Base-by-base conservation (phyloP, 2,329 filamentous ascomycete species). In the Sporothrix euskadiensis region DNA sequence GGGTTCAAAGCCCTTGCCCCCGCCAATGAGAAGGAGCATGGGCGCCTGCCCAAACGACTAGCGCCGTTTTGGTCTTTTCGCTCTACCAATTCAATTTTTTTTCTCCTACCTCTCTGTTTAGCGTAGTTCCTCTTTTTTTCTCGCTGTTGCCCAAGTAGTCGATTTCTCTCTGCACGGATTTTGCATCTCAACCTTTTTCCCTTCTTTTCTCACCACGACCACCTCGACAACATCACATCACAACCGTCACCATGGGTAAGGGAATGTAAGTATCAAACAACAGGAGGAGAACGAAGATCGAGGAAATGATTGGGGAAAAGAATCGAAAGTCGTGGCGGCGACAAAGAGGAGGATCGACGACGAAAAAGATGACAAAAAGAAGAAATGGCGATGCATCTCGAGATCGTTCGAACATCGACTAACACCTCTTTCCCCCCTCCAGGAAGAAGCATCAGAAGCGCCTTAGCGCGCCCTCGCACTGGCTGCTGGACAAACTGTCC, bases 391-490 rank as follows among this genome's bases (percentile, higher is more conserved):
- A 32, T 8, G 14, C 59, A 54, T 19, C n/a, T 26, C 44, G 10
- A 22, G 30, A 65, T 59, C 16, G 26, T 16, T 30, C 8, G 68
- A 47, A 49, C 47, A 65, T 65, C 39, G n/a, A 54, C 72, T 72
- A 65, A 72, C 57, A 35, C 44, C 54, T 1, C 44, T 71, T 65
- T 35, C 65, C 12, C 82, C 41, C 16, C 3, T 19, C 10, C 83
- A 94, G 92, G 87, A 97, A 96, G 91, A 98, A 98, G 92, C 96
- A 99, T 88, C 95, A 98, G 88, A 98, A 99, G 94, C 94, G 96
- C 90, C 90, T 98, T 84, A 96, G 93, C 88, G 96, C 96, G 85
- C 96, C 96, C 84, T 97, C 93, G 85, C 96, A 98, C 92, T 99
- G 96, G 96, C 93, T 99, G 84, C 90, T 99, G 85, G 96, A 99